These are phyloP conservation scores for Starmerella bombi DNA, from an alignment of 805 yeast genomes.

Conservation along the genomic window DNA sequence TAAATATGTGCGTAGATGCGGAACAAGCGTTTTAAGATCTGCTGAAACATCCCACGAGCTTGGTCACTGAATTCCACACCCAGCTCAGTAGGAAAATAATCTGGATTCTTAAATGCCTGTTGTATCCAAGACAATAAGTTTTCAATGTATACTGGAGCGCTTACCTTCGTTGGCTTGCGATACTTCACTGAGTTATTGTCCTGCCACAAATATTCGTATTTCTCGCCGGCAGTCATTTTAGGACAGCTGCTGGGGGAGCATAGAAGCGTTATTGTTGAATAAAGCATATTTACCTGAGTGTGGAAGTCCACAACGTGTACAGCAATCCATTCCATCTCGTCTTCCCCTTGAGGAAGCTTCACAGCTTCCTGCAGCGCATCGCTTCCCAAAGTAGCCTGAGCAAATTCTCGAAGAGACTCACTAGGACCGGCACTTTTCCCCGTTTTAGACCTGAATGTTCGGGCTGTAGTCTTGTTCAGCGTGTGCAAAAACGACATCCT, in stretches of 20 bases:
- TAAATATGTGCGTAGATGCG: slow-evolving; percentile 94
- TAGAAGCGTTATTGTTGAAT: slow-evolving; percentile 90
- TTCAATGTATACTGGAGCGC: slow-evolving; percentile 93
- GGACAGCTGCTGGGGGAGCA: slow-evolving; percentile 95
- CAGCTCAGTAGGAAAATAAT: slow-evolving; percentile 74
- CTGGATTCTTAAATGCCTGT: slow-evolving; percentile 78
- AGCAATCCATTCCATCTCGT: slow-evolving; percentile 86
- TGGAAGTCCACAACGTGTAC: slow-evolving; percentile 96
- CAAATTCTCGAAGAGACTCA: slow-evolving; percentile 56
- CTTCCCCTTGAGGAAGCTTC: slow-evolving; percentile 84
- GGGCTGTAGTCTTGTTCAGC: slow-evolving; percentile 23
- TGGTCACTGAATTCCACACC: slow-evolving; percentile 88
- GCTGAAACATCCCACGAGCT: slow-evolving; percentile 64
- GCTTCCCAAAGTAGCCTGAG: slow-evolving; percentile 90
- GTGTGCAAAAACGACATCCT: slow-evolving; percentile 23
- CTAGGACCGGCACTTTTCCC: slow-evolving; percentile 22
- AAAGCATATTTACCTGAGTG: slow-evolving; percentile 90
- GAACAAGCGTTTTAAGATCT: slow-evolving; percentile 80
- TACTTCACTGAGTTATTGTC: slow-evolving; percentile 39
- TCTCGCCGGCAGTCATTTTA: slow-evolving; percentile 93
- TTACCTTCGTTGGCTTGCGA: slow-evolving; percentile 68
- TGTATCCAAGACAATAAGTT: slow-evolving; percentile 92
- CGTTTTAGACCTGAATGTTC: slow-evolving; percentile 27
- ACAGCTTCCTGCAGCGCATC: slow-evolving; percentile 88
- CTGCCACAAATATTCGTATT: slow-evolving; percentile 95